Evolutionary conservation across 305 asterid species (phyloP).

Genomic region (Fraxinus greggii): DNA sequence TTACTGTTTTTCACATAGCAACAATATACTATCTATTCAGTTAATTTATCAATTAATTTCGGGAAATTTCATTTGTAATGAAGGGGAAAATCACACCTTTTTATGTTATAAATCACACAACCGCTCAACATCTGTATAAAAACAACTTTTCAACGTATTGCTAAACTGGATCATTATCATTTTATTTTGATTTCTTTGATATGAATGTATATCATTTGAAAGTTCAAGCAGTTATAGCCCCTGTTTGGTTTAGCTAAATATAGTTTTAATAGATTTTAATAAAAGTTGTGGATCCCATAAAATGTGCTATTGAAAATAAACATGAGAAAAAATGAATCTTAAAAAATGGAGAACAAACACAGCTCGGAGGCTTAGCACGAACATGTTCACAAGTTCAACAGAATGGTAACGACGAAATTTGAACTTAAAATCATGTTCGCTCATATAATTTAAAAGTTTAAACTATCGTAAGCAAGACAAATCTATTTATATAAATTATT

Average conservation of each 20-base stretch:
- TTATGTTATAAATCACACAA: no score
- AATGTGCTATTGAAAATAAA: not conserved
- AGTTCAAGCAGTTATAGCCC: not conserved
- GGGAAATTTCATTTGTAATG: not conserved
- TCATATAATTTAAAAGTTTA: not conserved
- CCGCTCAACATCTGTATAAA: no score
- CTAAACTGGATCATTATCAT: not conserved
- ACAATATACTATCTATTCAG: no score
- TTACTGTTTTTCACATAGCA: no score
- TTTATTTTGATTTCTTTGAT: not conserved
- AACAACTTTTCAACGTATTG: no score
- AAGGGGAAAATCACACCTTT: not conserved
- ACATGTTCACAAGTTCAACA: not conserved
- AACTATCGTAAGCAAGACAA: not conserved
- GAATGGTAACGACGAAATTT: not conserved
- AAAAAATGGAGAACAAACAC: no score
- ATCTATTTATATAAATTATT: not conserved
- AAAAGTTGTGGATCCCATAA: no score
- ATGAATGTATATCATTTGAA: not conserved
- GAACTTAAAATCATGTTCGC: not conserved
- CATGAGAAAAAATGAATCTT: not conserved
- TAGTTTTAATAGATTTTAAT: no score
- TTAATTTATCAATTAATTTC: no score
- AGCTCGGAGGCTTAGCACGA: not conserved
- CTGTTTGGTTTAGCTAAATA: not conserved